These are phyloP conservation scores for Leccinum pellstonianum DNA, from an alignment of 768 basidiomycete species.

Conservation along the genomic window DNA sequence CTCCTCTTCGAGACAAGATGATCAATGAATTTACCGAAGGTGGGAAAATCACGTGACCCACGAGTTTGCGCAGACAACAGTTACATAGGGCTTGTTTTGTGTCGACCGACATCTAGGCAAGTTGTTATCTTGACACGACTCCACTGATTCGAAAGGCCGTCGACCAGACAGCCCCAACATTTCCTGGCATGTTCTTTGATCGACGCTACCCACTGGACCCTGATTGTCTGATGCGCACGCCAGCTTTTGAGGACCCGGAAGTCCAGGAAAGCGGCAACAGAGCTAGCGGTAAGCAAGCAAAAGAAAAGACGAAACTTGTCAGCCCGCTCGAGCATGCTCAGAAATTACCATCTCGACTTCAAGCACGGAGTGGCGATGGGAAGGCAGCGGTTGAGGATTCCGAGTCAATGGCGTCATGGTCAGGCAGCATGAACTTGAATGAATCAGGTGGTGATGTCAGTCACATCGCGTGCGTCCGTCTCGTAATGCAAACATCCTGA, in stretches of 20 bases:
- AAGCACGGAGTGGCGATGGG: neutral
- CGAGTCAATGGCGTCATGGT: no score
- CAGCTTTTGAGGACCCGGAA: neutral
- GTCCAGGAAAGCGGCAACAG: slow-evolving; percentile 2
- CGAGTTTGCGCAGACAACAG: no score
- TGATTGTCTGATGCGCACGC: no score
- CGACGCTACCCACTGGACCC: no score
- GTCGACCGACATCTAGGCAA: no score
- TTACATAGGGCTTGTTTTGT: no score
- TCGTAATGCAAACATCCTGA: neutral
- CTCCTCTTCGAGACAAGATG: slow-evolving; percentile 57
- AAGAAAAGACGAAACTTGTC: slow-evolving; percentile 41
- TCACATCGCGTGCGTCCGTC: slow-evolving; percentile 45
- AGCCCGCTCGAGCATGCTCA: slow-evolving; percentile 56
- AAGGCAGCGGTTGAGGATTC: neutral
- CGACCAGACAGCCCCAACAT: no score
- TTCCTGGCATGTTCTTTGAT: no score
- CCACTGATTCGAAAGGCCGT: no score
- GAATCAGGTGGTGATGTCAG: slow-evolving; percentile 36
- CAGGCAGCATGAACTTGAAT: neutral
- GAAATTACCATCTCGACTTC: slow-evolving; percentile 38
- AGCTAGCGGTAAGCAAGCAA: slow-evolving; percentile 31
- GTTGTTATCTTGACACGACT: no score
- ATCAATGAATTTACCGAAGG: no score
- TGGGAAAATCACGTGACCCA: no score